Conservation (phyloP, 805 yeast species). For the Cyberlindnera euphorbiiphila region DNA sequence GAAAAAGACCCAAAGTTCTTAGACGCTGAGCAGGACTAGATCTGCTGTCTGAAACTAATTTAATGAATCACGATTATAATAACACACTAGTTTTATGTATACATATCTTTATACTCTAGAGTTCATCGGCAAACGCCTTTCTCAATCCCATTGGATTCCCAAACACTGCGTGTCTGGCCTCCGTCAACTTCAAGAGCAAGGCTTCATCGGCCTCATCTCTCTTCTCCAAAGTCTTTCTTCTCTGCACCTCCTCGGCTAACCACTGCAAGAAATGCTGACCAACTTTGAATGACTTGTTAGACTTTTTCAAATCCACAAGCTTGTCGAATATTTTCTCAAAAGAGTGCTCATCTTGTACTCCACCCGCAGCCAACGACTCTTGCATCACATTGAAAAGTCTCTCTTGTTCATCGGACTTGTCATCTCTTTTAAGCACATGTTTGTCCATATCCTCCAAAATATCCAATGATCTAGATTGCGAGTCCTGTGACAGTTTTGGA, state of each 20-base stretch:
- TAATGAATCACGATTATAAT: not conserved
- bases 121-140: constrained; percentile 53
- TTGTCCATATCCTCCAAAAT: constrained; percentile 43
- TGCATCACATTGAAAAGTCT: constrained; percentile 19
- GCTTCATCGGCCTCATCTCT: constrained; percentile 30
- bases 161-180: constrained; percentile 61
- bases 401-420: constrained; percentile 8
- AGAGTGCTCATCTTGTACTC: constrained; percentile 35
- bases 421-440: constrained; percentile 12
- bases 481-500: constrained; percentile 19
- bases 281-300: constrained; percentile 27
- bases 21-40: constrained; percentile 33
- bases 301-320: constrained; percentile 33
- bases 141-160: constrained; percentile 75
- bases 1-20: constrained; percentile 80
- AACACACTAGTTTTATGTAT: not conserved
- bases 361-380: constrained; percentile 25
- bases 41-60: not conserved
- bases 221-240: constrained; percentile 9
- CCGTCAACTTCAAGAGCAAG: constrained; percentile 39
- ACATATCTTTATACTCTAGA: constrained; percentile 25
- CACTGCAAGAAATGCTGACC: constrained; percentile 52
- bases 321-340: constrained; percentile 40
- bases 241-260: constrained; percentile 46
- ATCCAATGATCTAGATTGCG: constrained; percentile 39